Conservation (phyloP, 306 rosid species). For the Ormosia emarginata region DNA sequence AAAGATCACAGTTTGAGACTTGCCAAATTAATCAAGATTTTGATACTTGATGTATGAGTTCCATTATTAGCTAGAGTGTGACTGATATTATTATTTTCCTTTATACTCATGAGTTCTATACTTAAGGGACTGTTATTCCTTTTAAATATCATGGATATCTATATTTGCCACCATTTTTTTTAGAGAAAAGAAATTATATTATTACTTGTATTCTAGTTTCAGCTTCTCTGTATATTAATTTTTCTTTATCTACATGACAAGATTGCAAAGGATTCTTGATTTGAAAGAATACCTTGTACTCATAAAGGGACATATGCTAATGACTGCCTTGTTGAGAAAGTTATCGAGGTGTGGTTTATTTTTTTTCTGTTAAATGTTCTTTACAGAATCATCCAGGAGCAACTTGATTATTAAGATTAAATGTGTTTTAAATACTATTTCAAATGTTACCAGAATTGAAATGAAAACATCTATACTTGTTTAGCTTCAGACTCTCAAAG, state of each 20-base stretch:
- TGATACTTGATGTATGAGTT: not conserved
- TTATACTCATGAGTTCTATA: too few relatives aligned
- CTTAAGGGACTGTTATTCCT: too few relatives aligned
- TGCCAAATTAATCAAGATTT: not conserved
- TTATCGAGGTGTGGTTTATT: slow-evolving; percentile 54
- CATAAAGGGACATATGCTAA: slow-evolving; percentile 96
- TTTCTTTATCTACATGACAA: slow-evolving; percentile 29
- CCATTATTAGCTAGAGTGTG: not conserved
- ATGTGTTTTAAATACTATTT: too few relatives aligned
- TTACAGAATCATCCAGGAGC: not conserved
- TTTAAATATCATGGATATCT: too few relatives aligned
- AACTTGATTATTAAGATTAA: not conserved
- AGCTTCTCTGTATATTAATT: not conserved
- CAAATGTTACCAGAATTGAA: too few relatives aligned
- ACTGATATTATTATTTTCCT: not conserved
- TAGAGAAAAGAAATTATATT: not conserved
- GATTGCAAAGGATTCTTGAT: slow-evolving; percentile 93
- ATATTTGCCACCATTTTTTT: too few relatives aligned
- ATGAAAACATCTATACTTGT: too few relatives aligned
- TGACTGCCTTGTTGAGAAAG: slow-evolving; percentile 85
- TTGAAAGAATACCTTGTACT: slow-evolving; percentile 72
- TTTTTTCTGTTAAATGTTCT: not conserved
- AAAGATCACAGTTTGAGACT: not conserved
- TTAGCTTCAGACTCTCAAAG: too few relatives aligned
- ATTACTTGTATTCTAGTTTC: not conserved